Base-by-base conservation (phyloP, 1,284 basidiomycete species). In the Pseudomicrostroma phylloplanum region DNA sequence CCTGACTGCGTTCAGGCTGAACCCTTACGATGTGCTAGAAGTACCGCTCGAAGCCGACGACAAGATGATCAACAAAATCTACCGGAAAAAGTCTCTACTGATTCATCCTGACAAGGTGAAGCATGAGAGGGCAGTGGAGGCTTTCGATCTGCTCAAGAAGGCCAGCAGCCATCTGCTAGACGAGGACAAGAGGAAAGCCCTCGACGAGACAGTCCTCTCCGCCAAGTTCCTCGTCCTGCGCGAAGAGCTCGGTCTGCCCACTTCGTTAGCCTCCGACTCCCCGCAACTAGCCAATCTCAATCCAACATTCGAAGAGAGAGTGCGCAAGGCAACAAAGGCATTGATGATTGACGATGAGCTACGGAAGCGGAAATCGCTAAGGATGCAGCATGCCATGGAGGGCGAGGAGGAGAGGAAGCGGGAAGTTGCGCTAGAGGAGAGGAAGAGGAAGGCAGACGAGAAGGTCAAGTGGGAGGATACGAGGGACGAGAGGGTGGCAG, bases 101-200 rank as follows among this genome's bases (percentile, higher is more conserved):
- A 84, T 85, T 58, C 84, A 85, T 70, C 84, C 84, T 15, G 84
- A 85, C 75, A 85, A 84, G 77, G 83, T 83, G 69, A 81, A 84
- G 72, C 82, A 84, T 17, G 43, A 63, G 61, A 68, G 82, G n/a
- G 84, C 83, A 0, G 70, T 77, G 54, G 77, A 84, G 78, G 83
- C 84, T 25, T 85, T 85, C 72, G 83, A 84, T 68, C 76, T 83
- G 66, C 78, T 84, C 59, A 85, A 85, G 73, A 84, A 85, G 79
- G 83, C 80, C 1, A 61, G 81, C 62, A 67, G 74, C 64, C 60
- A 80, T 13, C 67, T 81, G n/a, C 60, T 73, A 4, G 77, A 80
- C 56, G 68, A 76, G 23, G 69, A 70, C 1, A 76, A 76, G 53
- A 72, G 77, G 26, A 76, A 77, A 56, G n/a, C 51, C 0, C 67